Evolutionary conservation across 805 yeast genomes (phyloP), one percentile per base, ranked within the genome.

Genomic region (Candida pini): DNA sequence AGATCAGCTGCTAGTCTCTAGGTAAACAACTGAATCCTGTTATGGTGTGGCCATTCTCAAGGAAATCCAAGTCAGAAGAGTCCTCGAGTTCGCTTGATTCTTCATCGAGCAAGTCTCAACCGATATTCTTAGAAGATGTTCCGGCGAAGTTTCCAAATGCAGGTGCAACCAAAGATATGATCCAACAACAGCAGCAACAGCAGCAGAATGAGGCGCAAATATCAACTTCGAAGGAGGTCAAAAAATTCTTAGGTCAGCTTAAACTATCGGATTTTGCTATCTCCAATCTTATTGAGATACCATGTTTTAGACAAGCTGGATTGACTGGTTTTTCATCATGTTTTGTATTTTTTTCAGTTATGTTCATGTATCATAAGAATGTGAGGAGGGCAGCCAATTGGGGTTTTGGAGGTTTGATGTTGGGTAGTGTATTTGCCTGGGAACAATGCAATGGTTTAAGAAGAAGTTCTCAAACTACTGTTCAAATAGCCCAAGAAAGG

Each of bases 371-470:
- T 34, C 86, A 78, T 49, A 79, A 79, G 49, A 73, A 75, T 32
- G 69, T 80, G 0, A 54, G 63, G 8, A 71, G 71, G 41, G 78
- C 94, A 1, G 66, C 75, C 12, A 85, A 89, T 52, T 89, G 96
- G 96, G 80, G 81, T 8, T 67, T 84, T 33, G 82, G 83, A 25
- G 95, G 92, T 3, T 74, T 87, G 44, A 59, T 84, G 36, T 54
- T 87, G 15, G 96, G 96, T 1, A 77, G 85, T 29, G 69, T 84
- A 0, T 78, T 84, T 18, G 85, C 95, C 1, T 89, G 96, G 96
- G 96, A 89, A 54, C 95, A 87, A 59, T 89, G 97, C 57, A 69
- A 95, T 39, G 67, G 76, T 31, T 69, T 76, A 30, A 69, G 95
- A 55, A 68, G 80, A 49, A 72, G 75, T 43, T 76, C 83, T 35